Evolutionary conservation across 805 yeast genomes (phyloP).

Genomic region (Nakazawaea ernobii): DNA sequence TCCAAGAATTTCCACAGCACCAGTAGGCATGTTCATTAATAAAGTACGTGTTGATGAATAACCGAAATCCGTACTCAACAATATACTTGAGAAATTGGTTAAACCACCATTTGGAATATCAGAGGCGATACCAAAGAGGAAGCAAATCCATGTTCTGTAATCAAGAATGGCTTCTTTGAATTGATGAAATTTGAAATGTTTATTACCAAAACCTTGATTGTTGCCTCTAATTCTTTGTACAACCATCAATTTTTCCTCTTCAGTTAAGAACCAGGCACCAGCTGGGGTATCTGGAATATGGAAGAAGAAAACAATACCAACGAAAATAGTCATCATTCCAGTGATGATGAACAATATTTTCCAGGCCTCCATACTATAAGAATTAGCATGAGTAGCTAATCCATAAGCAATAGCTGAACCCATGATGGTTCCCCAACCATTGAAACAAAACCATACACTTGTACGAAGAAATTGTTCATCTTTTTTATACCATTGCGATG

Average conservation of each 20-base stretch:
- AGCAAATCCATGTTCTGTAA: conserved; percentile 42
- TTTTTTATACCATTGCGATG: conserved; percentile 49
- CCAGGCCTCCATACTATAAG: conserved; percentile 48
- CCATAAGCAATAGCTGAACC: conserved; percentile 51
- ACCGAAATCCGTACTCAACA: conserved; percentile 35
- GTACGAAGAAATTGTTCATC: conserved; percentile 39
- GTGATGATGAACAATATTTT: conserved; percentile 50
- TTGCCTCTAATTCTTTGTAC: conserved; percentile 52
- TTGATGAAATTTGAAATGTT: conserved; percentile 49
- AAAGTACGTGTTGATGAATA: conserved; percentile 22
- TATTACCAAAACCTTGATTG: conserved; percentile 57
- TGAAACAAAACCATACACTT: conserved; percentile 33
- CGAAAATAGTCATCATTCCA: conserved; percentile 49
- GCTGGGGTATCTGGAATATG: conserved; percentile 44
- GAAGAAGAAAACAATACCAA: conserved; percentile 40
- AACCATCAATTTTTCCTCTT: conserved; percentile 40
- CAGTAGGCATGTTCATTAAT: conserved; percentile 32
- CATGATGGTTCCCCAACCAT: conserved; percentile 35
- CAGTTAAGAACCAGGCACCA: conserved; percentile 41
- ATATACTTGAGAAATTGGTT: conserved; percentile 41
- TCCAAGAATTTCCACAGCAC: conserved; percentile 30
- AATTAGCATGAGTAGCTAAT: conserved; percentile 25
- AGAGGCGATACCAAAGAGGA: conserved; percentile 37
- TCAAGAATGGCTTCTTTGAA: conserved; percentile 51
- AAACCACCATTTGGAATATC: conserved; percentile 55